Percentiles rank a stretch among this genome's conserved stretches.
Evolutionary conservation across 2,329 filamentous ascomycete genomes (phyloP).

Genomic region (Talaromyces marneffei): DNA sequence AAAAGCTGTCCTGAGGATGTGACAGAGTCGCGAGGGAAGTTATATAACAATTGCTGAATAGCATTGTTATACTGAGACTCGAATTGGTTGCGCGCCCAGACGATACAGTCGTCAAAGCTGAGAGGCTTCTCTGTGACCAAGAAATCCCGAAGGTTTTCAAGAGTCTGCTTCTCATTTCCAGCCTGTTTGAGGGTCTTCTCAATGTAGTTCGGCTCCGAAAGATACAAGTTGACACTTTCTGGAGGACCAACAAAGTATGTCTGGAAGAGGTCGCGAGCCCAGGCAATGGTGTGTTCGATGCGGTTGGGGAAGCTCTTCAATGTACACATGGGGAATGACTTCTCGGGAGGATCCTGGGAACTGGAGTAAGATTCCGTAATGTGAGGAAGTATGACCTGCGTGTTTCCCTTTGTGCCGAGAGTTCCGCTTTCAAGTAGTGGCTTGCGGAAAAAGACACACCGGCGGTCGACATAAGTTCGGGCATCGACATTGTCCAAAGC

Average conservation of each 20-base stretch:
- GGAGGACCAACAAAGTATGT: conserved; percentile 88
- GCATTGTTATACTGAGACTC: conserved; percentile 97
- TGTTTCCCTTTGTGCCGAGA: conserved; percentile 98
- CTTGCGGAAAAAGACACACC: conserved; percentile 98
- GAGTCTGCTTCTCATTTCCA: conserved; percentile 87
- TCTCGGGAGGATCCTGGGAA: conserved; percentile 94
- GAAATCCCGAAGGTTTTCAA: conserved; percentile 85
- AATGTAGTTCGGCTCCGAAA: conserved; percentile 86
- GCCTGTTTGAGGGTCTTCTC: conserved; percentile 82
- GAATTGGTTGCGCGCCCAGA: conserved; percentile 89
- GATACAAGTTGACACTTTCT: conserved; percentile 88
- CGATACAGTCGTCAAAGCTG: conserved; percentile 91
- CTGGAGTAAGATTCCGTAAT: conserved; percentile 96
- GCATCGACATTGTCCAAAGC: conserved; percentile 97
- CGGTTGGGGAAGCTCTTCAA: conserved; percentile 95
- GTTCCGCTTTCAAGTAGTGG: conserved; percentile 93
- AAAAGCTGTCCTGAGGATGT: conserved; percentile 87
- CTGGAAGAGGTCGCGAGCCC: conserved; percentile 94
- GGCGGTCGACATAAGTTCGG: conserved; percentile 88
- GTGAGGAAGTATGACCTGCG: conserved; percentile 84
- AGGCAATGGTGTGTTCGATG: conserved; percentile 98
- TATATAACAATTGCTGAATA: conserved; percentile 90
- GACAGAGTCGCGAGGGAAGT: conserved; percentile 90
- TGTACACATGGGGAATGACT: conserved; percentile 99
- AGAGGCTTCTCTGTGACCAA: conserved; percentile 86